A percentile compares a stretch with the other conserved stretches of the same genome.
These are phyloP conservation scores for Paratinospora sagittata DNA, from an alignment of 164 flowering plant species.

Conservation along the genomic window DNA sequence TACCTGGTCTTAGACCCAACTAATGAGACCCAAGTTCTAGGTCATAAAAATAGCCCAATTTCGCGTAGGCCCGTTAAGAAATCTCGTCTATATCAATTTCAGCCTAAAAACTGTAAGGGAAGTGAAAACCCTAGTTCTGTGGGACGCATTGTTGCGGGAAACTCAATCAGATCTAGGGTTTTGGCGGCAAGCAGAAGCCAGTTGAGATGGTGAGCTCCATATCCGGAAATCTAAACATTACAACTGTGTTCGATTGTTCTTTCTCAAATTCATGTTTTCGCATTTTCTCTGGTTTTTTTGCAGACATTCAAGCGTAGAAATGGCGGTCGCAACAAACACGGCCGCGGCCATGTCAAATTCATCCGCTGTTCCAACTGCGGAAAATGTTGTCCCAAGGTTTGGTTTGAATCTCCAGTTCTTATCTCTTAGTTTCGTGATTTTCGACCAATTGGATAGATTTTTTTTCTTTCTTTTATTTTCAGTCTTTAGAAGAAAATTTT, in stretches of 20 bases:
- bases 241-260: not conserved
- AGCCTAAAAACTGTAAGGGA: too few relatives aligned
- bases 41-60: too few relatives aligned
- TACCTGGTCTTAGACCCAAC: too few relatives aligned
- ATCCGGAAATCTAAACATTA: not conserved
- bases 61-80: too few relatives aligned
- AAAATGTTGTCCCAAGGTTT: slow-evolving; percentile 93
- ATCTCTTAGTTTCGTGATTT: not conserved
- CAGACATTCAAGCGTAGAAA: slow-evolving; percentile 92
- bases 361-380: slow-evolving; percentile 97
- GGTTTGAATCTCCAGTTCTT: not conserved
- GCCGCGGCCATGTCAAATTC: slow-evolving; percentile 85
- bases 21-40: too few relatives aligned
- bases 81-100: too few relatives aligned
- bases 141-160: not conserved
- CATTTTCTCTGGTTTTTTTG: not conserved
- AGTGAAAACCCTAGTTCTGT: not conserved
- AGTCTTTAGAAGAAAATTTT: not conserved
- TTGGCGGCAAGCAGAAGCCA: not conserved
- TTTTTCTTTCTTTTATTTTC: too few relatives aligned
- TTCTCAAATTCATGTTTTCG: not conserved
- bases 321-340: slow-evolving; percentile 97
- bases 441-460: not conserved
- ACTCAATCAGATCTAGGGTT: not conserved
- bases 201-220: not conserved